Percentiles rank a stretch among this genome's conserved stretches.
These are phyloP conservation scores for Myochromella boudieri DNA, from an alignment of 768 basidiomycete genomes.

Conservation along the genomic window DNA sequence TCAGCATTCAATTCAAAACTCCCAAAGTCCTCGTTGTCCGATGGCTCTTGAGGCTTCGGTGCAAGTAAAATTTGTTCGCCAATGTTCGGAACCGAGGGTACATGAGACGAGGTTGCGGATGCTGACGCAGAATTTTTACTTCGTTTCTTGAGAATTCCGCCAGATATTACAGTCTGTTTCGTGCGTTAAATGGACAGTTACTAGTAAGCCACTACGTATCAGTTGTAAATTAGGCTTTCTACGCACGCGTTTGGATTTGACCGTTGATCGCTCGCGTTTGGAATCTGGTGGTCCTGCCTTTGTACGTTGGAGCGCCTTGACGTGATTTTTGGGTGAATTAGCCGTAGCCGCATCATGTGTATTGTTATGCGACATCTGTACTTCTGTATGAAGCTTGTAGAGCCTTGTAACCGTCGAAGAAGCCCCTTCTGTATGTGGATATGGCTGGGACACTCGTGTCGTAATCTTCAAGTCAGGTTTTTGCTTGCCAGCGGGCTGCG, in stretches of 20 bases:
- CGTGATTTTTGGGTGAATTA: background rate
- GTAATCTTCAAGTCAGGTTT: slow-evolving; percentile 8
- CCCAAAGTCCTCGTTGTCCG: slow-evolving; percentile 8
- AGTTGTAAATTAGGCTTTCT: slow-evolving; percentile 6
- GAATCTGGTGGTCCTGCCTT: background rate
- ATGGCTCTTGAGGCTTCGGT: background rate
- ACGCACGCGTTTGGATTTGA: slow-evolving; percentile 15
- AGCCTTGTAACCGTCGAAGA: slow-evolving; percentile 10
- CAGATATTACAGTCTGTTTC: slow-evolving; percentile 23
- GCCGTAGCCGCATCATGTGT: background rate
- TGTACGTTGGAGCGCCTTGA: background rate
- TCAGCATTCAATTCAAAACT: slow-evolving; percentile 18
- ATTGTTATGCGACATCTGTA: slow-evolving; percentile 24
- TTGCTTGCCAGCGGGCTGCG: too few relatives aligned
- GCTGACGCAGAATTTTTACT: slow-evolving; percentile 12
- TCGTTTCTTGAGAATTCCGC: slow-evolving; percentile 26
- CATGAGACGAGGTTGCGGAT: slow-evolving; percentile 7
- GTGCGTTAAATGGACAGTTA: background rate
- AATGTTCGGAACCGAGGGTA: slow-evolving; percentile 12
- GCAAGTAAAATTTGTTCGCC: slow-evolving; percentile 1
- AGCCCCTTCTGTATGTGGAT: slow-evolving; percentile 18
- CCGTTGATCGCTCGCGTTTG: background rate
- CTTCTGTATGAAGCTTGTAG: slow-evolving; percentile 24
- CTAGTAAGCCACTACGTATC: slow-evolving; percentile 7
- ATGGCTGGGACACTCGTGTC: too few relatives aligned